phyloP scores from a whole-genome alignment of 2,329 filamentous ascomycete genomes.

The Lasiodiplodia theobromae region DNA sequence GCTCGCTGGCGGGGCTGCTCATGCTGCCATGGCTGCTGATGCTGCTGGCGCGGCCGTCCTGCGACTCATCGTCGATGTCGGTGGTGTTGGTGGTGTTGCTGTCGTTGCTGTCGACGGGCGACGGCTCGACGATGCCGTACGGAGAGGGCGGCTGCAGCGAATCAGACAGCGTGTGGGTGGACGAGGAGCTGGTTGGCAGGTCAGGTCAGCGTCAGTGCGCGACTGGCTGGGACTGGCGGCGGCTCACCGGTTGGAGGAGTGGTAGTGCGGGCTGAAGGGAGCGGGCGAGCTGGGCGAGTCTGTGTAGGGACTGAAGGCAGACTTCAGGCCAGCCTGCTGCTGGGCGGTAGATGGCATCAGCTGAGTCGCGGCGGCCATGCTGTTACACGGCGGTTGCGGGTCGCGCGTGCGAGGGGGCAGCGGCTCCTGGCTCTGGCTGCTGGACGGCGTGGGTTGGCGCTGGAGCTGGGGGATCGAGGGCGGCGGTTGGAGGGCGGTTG shows the following conservation, averaged over 20 bases:
- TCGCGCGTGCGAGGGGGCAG: conserved; percentile 16
- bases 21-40: conserved; percentile 41
- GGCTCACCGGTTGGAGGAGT: conserved; percentile 51
- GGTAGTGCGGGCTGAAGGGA: conserved; percentile 51
- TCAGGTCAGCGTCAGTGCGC: conserved; percentile 25
- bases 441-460: background rate
- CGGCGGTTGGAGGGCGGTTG: background rate
- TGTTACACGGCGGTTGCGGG: conserved; percentile 18
- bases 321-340: conserved; percentile 45
- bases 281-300: conserved; percentile 59
- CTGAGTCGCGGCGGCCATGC: conserved; percentile 50
- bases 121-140: conserved; percentile 76
- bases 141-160: conserved; percentile 57
- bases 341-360: conserved; percentile 52
- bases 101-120: conserved; percentile 84
- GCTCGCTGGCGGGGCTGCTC: conserved; percentile 44
- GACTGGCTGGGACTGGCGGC: conserved; percentile 48
- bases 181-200: conserved; percentile 18
- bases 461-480: background rate
- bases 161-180: conserved; percentile 42
- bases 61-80: conserved; percentile 79
- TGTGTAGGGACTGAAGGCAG: conserved; percentile 59
- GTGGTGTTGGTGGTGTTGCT: conserved; percentile 81
- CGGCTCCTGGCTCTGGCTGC: conserved; percentile 2
- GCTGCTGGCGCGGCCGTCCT: conserved; percentile 59